Percentiles rank a stretch among this genome's conserved stretches.
Evolutionary conservation across 495 filamentous ascomycete genomes (phyloP).

Genomic region (Neurospora pannonica): DNA sequence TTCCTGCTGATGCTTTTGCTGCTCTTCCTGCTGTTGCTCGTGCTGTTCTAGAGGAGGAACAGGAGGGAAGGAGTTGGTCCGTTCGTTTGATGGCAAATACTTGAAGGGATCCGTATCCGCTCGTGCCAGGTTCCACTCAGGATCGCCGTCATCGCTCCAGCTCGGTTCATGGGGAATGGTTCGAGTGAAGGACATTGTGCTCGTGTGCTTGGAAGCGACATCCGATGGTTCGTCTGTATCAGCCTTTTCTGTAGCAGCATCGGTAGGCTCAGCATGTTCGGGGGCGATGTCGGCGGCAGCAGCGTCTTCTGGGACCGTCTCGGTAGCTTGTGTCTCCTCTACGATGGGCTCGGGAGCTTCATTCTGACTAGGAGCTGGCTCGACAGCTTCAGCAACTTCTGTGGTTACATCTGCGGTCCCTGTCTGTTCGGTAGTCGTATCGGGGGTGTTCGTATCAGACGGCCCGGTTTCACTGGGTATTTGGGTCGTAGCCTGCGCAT

Average conservation of each 20-base stretch:
- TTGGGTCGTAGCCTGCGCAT: constrained; percentile 10
- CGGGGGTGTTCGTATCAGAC: not conserved
- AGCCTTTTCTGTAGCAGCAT: constrained; percentile 10
- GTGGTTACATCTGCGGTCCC: not conserved
- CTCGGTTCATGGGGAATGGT: constrained; percentile 43
- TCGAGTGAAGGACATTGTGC: constrained; percentile 43
- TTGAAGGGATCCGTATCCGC: constrained; percentile 46
- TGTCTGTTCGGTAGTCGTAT: not conserved
- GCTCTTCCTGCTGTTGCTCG: constrained; percentile 29
- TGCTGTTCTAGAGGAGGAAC: constrained; percentile 33
- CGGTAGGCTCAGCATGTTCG: constrained; percentile 17
- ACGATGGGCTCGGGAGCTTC: not conserved
- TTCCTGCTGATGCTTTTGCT: constrained; percentile 28
- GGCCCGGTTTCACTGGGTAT: not conserved
- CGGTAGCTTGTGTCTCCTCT: not conserved
- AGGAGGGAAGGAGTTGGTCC: constrained; percentile 55
- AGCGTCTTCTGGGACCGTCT: not conserved
- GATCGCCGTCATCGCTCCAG: constrained; percentile 45
- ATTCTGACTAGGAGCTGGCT: not conserved
- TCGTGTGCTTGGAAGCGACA: constrained; percentile 35
- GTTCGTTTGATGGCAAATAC: constrained; percentile 40
- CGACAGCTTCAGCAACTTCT: not conserved
- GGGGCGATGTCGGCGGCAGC: constrained; percentile 6
- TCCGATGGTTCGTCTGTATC: constrained; percentile 14
- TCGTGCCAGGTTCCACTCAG: constrained; percentile 40